phyloP scores from a whole-genome alignment of 768 basidiomycete genomes.

The Phanerochaete sordida region DNA sequence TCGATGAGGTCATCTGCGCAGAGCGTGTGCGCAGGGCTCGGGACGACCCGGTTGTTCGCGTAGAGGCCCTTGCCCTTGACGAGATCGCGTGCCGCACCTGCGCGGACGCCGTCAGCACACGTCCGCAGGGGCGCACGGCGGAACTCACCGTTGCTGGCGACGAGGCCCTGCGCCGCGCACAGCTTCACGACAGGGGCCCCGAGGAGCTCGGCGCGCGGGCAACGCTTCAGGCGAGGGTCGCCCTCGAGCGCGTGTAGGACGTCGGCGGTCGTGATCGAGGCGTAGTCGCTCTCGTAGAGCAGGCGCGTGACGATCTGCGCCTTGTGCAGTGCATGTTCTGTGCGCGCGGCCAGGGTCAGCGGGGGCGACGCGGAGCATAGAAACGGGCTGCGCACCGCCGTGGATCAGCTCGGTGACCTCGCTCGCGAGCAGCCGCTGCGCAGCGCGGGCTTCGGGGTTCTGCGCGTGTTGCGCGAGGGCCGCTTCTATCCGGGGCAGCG shows the following conservation, averaged over 20 bases:
- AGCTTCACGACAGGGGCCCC: conserved; percentile 57
- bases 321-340: conserved; percentile 21
- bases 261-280: conserved; percentile 44
- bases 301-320: conserved; percentile 22
- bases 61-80: conserved; percentile 67
- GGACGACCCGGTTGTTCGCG: conserved; percentile 59
- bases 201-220: conserved; percentile 48
- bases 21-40: conserved; percentile 45
- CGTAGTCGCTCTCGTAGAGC: conserved; percentile 23
- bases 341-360: background rate
- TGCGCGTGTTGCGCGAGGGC: conserved; percentile 53
- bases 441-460: conserved; percentile 20
- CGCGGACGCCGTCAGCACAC: conserved; percentile 25
- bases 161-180: conserved; percentile 52
- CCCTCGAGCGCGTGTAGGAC: conserved; percentile 58
- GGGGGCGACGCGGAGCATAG: background rate
- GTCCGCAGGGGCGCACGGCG: background rate
- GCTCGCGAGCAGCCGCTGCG: conserved; percentile 24
- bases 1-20: conserved; percentile 51
- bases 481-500: conserved; percentile 50
- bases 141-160: conserved; percentile 60
- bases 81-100: conserved; percentile 55
- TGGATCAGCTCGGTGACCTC: conserved; percentile 28
- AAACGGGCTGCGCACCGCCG: conserved; percentile 19
- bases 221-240: conserved; percentile 62